A percentile compares a stretch with the other conserved stretches of the same genome.
These are phyloP conservation scores for Blastobotrys mokoenaii DNA, from an alignment of 805 yeast genomes.

Conservation along the genomic window DNA sequence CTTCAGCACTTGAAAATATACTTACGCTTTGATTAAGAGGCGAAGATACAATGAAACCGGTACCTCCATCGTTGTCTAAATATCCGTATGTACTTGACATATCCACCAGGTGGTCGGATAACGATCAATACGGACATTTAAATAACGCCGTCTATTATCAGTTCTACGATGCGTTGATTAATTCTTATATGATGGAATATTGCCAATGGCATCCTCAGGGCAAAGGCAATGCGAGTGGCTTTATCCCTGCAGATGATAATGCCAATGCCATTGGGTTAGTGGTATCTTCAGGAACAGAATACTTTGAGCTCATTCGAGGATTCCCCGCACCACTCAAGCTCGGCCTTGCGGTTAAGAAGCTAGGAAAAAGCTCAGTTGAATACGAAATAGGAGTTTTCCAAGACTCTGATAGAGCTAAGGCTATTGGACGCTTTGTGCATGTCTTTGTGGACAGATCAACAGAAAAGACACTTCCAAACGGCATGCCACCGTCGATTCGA, in stretches of 20 bases:
- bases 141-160: slow-evolving; percentile 24
- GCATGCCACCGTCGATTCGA: slow-evolving; percentile 14
- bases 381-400: slow-evolving; percentile 26
- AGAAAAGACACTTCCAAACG: slow-evolving; percentile 13
- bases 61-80: slow-evolving; percentile 11
- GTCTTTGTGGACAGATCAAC: slow-evolving; percentile 24
- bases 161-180: slow-evolving; percentile 16
- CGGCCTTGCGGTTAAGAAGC: slow-evolving; percentile 21
- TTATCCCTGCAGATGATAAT: background rate
- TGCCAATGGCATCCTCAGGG: slow-evolving; percentile 15
- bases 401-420: slow-evolving; percentile 18
- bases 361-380: slow-evolving; percentile 23
- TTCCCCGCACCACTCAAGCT: slow-evolving; percentile 22
- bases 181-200: slow-evolving; percentile 16
- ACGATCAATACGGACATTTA: slow-evolving; percentile 24
- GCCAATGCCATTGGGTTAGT: slow-evolving; percentile 20
- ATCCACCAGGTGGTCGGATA: slow-evolving; percentile 23
- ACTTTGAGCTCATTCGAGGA: slow-evolving; percentile 21
- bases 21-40: no score
- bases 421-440: slow-evolving; percentile 23
- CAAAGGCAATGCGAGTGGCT: background rate
- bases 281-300: slow-evolving; percentile 22
- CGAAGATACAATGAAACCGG: background rate
- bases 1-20: no score
- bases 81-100: slow-evolving; percentile 13